These are phyloP conservation scores for Pyrenophora teres DNA, from an alignment of 2,329 filamentous ascomycete species.

Conservation along the genomic window DNA sequence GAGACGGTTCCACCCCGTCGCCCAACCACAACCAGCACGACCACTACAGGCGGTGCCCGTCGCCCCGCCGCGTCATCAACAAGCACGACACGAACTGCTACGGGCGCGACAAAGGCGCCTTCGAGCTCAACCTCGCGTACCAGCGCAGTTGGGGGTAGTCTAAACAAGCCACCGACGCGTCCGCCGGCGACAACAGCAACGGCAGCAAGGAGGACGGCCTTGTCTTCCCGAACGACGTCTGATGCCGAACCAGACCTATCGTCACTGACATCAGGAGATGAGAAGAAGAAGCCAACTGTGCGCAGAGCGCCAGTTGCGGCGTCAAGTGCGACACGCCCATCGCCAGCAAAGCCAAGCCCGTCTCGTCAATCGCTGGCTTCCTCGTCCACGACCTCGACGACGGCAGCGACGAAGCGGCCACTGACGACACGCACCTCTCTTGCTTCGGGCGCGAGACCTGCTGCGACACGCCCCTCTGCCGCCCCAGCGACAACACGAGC, in stretches of 20 bases:
- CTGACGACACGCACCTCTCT: conserved; percentile 39
- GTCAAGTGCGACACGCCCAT: conserved; percentile 25
- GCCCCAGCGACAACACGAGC: conserved; percentile 26
- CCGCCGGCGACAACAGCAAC: conserved; percentile 29
- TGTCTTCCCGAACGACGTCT: conserved; percentile 27
- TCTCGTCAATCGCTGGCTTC: conserved; percentile 3
- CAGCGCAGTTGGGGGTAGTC: conserved; percentile 32
- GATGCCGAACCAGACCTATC: conserved; percentile 43
- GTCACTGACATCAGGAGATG: conserved; percentile 44
- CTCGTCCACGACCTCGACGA: conserved; percentile 16
- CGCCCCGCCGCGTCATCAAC: conserved; percentile 29
- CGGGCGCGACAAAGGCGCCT: conserved; percentile 35
- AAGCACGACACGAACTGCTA: conserved; percentile 26
- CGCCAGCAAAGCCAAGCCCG: conserved; percentile 28
- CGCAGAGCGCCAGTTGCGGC: conserved; percentile 33
- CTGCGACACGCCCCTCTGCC: conserved; percentile 31
- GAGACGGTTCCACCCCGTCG: conserved; percentile 38
- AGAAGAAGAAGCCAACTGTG: conserved; percentile 40
- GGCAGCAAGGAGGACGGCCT: conserved; percentile 28
- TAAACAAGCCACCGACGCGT: conserved; percentile 47
- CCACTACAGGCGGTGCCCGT: conserved; percentile 32
- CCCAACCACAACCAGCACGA: conserved; percentile 23
- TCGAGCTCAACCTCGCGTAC: conserved; percentile 33
- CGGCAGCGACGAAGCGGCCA: conserved; percentile 35
- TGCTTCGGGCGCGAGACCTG: conserved; percentile 27